phyloP scores from a whole-genome alignment of 2,329 filamentous ascomycete genomes.

The Trichoderma brevicompactum region DNA sequence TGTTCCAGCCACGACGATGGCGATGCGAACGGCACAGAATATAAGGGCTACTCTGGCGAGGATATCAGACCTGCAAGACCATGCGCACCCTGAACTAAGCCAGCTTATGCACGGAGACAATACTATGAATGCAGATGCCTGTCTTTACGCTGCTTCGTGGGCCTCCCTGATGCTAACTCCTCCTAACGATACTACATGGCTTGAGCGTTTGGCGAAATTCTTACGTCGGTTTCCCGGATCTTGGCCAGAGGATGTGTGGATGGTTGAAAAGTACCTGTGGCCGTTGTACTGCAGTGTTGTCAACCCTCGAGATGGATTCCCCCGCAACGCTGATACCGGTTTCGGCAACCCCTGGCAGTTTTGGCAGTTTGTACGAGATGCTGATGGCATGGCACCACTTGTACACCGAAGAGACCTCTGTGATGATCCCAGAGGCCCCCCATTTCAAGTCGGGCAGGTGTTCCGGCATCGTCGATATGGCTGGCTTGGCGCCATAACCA shows the following conservation, averaged over 20 bases:
- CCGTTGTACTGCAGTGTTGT: conserved; percentile 61
- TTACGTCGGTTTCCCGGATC: conserved; percentile 50
- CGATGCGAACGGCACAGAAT: conserved; percentile 74
- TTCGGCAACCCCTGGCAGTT: conserved; percentile 41
- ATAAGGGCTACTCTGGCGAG: conserved; percentile 69
- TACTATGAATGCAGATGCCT: conserved; percentile 55
- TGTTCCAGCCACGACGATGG: conserved; percentile 67
- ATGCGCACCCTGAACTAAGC: conserved; percentile 38
- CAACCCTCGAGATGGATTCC: conserved; percentile 38
- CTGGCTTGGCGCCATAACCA: conserved; percentile 81
- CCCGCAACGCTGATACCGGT: conserved; percentile 35
- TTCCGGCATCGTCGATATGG: conserved; percentile 81
- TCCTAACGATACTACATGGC: conserved; percentile 55
- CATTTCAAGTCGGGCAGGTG: conserved; percentile 76
- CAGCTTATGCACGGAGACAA: conserved; percentile 44
- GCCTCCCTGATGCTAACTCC: conserved; percentile 62
- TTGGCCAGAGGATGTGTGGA: conserved; percentile 67
- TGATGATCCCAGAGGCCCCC: conserved; percentile 33
- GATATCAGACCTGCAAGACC: conserved; percentile 38
- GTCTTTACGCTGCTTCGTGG: conserved; percentile 77
- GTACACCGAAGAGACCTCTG: conserved; percentile 37
- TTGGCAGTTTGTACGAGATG: conserved; percentile 46
- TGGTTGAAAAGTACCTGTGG: conserved; percentile 68
- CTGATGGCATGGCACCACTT: conserved; percentile 49
- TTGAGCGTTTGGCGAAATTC: conserved; percentile 67